phyloP scores from a whole-genome alignment of 2,329 filamentous ascomycete species.

The Davidsoniella eucalypti region DNA sequence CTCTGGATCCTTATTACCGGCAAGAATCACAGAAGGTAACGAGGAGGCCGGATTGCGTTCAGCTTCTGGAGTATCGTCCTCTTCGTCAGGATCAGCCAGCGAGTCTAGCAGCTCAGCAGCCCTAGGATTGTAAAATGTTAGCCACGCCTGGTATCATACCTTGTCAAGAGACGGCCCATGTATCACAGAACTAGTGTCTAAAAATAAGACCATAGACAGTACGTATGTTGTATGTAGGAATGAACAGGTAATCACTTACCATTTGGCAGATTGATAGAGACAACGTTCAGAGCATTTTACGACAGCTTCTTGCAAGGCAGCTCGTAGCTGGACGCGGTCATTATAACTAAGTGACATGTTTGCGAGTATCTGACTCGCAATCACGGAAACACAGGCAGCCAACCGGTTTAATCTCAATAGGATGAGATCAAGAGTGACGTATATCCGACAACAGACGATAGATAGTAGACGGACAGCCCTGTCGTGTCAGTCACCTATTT shows the following conservation, averaged over 20 bases:
- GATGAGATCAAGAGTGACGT: neutral
- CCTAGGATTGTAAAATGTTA: slow-evolving; percentile 33
- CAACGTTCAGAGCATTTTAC: slow-evolving; percentile 88
- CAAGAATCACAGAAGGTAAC: slow-evolving; percentile 26
- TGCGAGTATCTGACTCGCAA: neutral
- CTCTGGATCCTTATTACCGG: slow-evolving; percentile 45
- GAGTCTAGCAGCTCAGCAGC: slow-evolving; percentile 85
- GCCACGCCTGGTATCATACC: neutral
- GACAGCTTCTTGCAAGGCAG: slow-evolving; percentile 67
- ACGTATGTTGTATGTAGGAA: neutral
- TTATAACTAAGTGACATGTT: slow-evolving; percentile 10
- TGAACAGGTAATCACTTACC: slow-evolving; percentile 33
- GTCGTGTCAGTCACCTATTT: too few species aligned
- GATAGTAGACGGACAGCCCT: neutral
- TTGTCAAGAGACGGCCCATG: neutral
- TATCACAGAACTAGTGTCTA: neutral
- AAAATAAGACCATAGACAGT: too few species aligned
- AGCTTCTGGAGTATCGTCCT: slow-evolving; percentile 22
- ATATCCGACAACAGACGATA: neutral
- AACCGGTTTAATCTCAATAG: neutral
- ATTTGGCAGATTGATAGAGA: slow-evolving; percentile 92
- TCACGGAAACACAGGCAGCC: neutral
- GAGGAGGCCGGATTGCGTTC: slow-evolving; percentile 24
- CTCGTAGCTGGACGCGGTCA: slow-evolving; percentile 25
- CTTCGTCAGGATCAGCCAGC: slow-evolving; percentile 46